A percentile compares a stretch with the other conserved stretches of the same genome.
These are phyloP conservation scores for Xylariaceae sp. DNA, from an alignment of 2,329 filamentous ascomycete genomes.

Conservation along the genomic window DNA sequence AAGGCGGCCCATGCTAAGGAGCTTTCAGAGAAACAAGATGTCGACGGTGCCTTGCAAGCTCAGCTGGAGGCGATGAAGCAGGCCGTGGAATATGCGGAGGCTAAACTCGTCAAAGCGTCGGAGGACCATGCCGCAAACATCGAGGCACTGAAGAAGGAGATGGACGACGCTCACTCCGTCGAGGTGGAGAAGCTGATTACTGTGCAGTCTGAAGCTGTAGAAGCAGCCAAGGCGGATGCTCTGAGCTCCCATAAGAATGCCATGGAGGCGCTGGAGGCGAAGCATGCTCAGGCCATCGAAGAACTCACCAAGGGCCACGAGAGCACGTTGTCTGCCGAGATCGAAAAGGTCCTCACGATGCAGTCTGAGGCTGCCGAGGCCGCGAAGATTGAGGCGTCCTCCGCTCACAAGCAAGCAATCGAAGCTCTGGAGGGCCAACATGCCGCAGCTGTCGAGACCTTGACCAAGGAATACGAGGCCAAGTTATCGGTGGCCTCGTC, in stretches of 20 bases:
- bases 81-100: constrained; percentile 24
- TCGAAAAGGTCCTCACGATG: constrained; percentile 35
- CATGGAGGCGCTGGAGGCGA: constrained; percentile 36
- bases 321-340: constrained; percentile 26
- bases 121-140: constrained; percentile 33
- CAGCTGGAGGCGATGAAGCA: constrained; percentile 28
- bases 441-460: constrained; percentile 42
- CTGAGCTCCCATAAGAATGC: constrained; percentile 23
- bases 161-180: constrained; percentile 35
- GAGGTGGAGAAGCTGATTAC: constrained; percentile 43
- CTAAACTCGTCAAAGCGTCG: constrained; percentile 32
- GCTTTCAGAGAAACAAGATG: constrained; percentile 22
- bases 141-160: constrained; percentile 37
- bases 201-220: constrained; percentile 40
- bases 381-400: constrained; percentile 35
- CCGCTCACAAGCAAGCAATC: constrained; percentile 17
- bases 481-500: constrained; percentile 24
- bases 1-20: constrained; percentile 25
- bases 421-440: constrained; percentile 36
- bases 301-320: constrained; percentile 37
- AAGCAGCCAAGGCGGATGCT: constrained; percentile 39
- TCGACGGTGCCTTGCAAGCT: constrained; percentile 19
- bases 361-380: constrained; percentile 40
- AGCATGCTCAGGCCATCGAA: constrained; percentile 43
- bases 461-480: constrained; percentile 32